phyloP scores from a whole-genome alignment of 257 asterid genomes.

The Salvia miltiorrhiza region DNA sequence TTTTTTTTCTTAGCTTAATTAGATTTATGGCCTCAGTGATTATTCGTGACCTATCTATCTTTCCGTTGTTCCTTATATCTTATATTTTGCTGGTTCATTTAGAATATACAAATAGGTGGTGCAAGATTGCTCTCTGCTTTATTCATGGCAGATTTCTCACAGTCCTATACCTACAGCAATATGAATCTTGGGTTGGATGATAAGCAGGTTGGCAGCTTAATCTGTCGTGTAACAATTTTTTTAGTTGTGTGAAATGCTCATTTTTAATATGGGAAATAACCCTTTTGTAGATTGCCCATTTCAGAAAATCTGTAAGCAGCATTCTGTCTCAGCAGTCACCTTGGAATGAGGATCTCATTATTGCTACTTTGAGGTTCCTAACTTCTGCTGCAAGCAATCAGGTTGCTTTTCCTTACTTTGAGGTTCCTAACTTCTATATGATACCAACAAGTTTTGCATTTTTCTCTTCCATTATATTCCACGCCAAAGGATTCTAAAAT shows the following conservation, averaged over 20 bases:
- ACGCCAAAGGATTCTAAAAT: neutral
- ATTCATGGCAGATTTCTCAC: conserved; percentile 50
- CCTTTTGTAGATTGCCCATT: conserved; percentile 54
- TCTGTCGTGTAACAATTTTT: conserved; percentile 12
- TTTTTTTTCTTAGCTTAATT: conserved; percentile 22
- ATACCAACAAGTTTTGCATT: neutral
- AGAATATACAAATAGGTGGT: conserved; percentile 75
- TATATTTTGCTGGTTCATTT: conserved; percentile 25
- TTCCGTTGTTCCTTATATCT: conserved; percentile 17
- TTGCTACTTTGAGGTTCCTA: conserved; percentile 62
- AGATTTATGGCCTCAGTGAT: neutral
- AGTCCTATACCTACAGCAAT: conserved; percentile 44
- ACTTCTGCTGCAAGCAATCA: conserved; percentile 70
- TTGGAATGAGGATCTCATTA: conserved; percentile 58
- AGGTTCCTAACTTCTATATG: no score
- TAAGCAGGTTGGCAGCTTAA: conserved; percentile 59
- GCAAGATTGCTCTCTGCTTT: conserved; percentile 70
- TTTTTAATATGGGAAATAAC: conserved; percentile 15
- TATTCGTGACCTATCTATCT: neutral
- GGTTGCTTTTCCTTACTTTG: conserved; percentile 41
- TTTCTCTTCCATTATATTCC: neutral
- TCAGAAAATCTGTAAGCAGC: conserved; percentile 49
- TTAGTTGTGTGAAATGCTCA: conserved; percentile 12
- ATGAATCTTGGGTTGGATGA: conserved; percentile 77
- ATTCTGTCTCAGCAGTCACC: conserved; percentile 60